Evolutionary conservation across 108 stramenopile species (phyloP).

Genomic region (Nitzschia sp.): DNA sequence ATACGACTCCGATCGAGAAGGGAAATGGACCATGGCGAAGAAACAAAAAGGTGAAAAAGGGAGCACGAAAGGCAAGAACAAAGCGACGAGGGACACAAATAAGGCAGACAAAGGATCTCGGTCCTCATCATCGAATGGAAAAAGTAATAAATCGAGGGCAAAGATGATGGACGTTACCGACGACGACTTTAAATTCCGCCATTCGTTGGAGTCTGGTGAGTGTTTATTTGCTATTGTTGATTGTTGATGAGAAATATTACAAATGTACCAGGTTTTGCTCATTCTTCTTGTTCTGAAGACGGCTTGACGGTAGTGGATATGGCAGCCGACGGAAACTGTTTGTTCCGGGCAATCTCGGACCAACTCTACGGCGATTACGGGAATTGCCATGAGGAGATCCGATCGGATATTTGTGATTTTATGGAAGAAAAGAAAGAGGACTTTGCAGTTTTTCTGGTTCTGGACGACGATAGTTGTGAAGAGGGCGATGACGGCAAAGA

Average conservation of each 20-base stretch:
- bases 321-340: conserved; percentile 79
- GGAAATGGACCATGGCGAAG: conserved; percentile 1
- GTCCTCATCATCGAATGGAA: not conserved
- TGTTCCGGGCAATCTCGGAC: conserved; percentile 83
- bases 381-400: conserved; percentile 45
- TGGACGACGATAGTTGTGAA: conserved; percentile 59
- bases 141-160: not conserved
- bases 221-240: not conserved
- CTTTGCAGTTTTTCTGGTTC: conserved; percentile 66
- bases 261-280: not conserved
- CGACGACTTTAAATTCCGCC: conserved; percentile 8
- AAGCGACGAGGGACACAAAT: not conserved
- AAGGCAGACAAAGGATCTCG: not conserved
- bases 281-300: conserved; percentile 5
- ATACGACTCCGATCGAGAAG: too few species aligned
- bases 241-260: not conserved
- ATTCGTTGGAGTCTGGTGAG: conserved; percentile 12
- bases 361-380: conserved; percentile 72
- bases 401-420: conserved; percentile 69
- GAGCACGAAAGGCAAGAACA: not conserved
- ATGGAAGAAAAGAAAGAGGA: conserved; percentile 63
- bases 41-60: not conserved
- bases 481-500: conserved; percentile 63
- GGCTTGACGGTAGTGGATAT: conserved; percentile 59
- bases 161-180: not conserved